phyloP scores from a whole-genome alignment of 352 stramenopile species.

The Achlya hypogyna region DNA sequence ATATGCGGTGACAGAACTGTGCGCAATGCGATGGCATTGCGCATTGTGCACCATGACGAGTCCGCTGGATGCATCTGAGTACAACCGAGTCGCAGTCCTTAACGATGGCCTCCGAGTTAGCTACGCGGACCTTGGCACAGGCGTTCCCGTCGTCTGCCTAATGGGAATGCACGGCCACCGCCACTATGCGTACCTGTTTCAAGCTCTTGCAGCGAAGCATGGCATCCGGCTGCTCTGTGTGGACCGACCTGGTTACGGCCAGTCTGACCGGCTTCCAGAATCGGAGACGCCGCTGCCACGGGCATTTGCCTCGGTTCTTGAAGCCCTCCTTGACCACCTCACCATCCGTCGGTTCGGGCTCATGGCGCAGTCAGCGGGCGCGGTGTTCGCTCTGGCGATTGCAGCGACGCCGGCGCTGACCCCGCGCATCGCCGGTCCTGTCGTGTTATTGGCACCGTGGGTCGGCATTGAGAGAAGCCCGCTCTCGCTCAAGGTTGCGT shows the following conservation, averaged over 20 bases:
- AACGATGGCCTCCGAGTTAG: constrained; percentile 8
- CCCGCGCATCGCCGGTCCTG: background rate
- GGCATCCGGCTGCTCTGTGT: background rate
- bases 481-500: background rate
- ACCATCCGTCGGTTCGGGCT: background rate
- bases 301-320: background rate
- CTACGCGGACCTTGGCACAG: constrained; percentile 15
- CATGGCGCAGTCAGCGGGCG: background rate
- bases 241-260: background rate
- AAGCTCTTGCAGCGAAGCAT: background rate
- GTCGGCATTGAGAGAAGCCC: background rate
- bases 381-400: background rate
- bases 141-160: constrained; percentile 13
- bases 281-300: background rate
- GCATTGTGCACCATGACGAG: too few species aligned
- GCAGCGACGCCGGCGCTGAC: background rate
- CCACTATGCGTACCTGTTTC: constrained; percentile 2
- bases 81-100: background rate
- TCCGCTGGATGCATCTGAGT: background rate
- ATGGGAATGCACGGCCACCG: constrained; percentile 17
- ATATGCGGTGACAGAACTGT: too few species aligned
- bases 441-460: background rate
- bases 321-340: background rate
- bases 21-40: too few species aligned
- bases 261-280: background rate